Conservation (phyloP, 768 basidiomycete species). For the Boletus sp. region DNA sequence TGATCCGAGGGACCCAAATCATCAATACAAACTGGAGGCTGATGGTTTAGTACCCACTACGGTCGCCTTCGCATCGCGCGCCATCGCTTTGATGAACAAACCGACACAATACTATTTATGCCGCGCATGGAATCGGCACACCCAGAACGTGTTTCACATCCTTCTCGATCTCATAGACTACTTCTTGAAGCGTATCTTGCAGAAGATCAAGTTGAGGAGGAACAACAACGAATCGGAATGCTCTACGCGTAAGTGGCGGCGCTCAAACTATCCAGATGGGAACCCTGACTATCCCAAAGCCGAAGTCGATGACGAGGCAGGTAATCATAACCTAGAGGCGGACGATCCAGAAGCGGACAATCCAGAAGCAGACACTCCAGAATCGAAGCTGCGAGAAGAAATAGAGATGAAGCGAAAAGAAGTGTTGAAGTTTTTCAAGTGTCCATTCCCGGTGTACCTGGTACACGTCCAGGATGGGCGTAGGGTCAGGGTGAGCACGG, state of each 20-base stretch:
- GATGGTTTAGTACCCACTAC: conserved; percentile 7
- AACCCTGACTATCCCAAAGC: conserved; percentile 2
- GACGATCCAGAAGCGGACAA: too few relatives aligned
- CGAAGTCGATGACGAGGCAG: neutral
- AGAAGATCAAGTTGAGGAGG: neutral
- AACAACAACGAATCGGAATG: neutral
- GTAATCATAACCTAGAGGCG: too few relatives aligned
- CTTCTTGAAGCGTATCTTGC: neutral
- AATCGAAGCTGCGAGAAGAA: conserved; percentile 7
- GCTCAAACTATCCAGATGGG: neutral
- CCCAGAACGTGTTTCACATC: conserved; percentile 15
- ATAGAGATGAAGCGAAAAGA: conserved; percentile 17
- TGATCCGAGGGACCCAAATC: neutral
- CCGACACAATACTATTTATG: conserved; percentile 19
- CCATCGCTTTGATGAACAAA: neutral
- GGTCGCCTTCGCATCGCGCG: conserved; percentile 4
- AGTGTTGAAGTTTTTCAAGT: conserved; percentile 15
- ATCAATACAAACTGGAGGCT: conserved; percentile 11
- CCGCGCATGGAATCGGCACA: conserved; percentile 18
- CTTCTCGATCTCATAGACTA: conserved; percentile 16
- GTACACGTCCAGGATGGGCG: conserved; percentile 11
- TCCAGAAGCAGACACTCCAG: neutral
- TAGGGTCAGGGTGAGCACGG: conserved; percentile 18
- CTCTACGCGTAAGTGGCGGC: conserved; percentile 1
- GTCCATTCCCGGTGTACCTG: conserved; percentile 16